Evolutionary conservation across 805 yeast species (phyloP).

Genomic region (Hanseniaspora lindneri): DNA sequence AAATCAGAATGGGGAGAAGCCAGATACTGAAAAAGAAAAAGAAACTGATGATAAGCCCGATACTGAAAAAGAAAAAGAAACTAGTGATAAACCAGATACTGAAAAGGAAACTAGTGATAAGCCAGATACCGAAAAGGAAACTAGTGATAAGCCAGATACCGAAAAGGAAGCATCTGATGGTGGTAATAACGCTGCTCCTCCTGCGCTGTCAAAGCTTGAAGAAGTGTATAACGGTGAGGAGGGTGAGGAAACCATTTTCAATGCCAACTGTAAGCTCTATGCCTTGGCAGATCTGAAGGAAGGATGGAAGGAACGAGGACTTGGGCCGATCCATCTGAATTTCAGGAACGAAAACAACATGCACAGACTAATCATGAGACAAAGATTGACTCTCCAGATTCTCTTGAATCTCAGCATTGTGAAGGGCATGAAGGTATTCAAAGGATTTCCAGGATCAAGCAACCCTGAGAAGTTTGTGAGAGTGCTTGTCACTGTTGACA

Average conservation of each 20-base stretch:
- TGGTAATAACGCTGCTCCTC: conserved; percentile 5
- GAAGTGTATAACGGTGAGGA: conserved; percentile 82
- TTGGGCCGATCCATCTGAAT: conserved; percentile 79
- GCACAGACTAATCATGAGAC: conserved; percentile 77
- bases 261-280: conserved; percentile 68
- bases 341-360: conserved; percentile 30
- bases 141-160: not conserved
- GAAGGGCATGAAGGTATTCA: conserved; percentile 47
- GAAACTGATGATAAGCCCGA: too few species aligned
- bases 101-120: too few species aligned
- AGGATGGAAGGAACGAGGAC: conserved; percentile 95
- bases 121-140: too few species aligned
- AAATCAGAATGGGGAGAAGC: conserved; percentile 18
- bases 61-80: too few species aligned
- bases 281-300: conserved; percentile 51
- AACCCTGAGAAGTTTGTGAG: conserved; percentile 75
- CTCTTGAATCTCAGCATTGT: conserved; percentile 64
- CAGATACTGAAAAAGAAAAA: too few species aligned
- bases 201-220: conserved; percentile 24
- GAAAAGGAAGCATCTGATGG: not conserved
- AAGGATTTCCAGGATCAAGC: conserved; percentile 80
- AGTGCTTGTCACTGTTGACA: conserved; percentile 49
- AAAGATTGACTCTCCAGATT: conserved; percentile 73
- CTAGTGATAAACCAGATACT: too few species aligned
- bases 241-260: conserved; percentile 55